Percentiles rank a stretch among this genome's conserved stretches.
These are phyloP conservation scores for Sporisorium scitamineum DNA, from an alignment of 1,284 basidiomycete species.

Conservation along the genomic window DNA sequence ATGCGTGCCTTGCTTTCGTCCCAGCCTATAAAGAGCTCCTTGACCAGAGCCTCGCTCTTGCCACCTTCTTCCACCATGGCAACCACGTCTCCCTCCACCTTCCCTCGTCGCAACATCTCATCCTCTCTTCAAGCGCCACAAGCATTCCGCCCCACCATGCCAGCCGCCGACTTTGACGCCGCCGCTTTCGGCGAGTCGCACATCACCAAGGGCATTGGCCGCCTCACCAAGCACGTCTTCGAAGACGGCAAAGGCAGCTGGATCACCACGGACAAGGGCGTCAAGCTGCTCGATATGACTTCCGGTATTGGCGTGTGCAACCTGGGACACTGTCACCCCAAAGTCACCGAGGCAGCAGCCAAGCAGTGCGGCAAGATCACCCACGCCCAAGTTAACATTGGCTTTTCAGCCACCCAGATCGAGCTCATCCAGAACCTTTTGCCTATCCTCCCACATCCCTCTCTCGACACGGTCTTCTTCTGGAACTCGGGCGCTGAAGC, in stretches of 20 bases:
- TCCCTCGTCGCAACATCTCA: slow-evolving; percentile 10
- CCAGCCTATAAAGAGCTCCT: slow-evolving; percentile 30
- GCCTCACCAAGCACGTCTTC: slow-evolving; percentile 62
- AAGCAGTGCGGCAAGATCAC: slow-evolving; percentile 65
- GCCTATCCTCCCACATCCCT: slow-evolving; percentile 80
- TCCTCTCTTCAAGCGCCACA: background rate
- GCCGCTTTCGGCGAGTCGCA: slow-evolving; percentile 60
- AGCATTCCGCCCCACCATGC: slow-evolving; percentile 37
- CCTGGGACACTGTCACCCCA: slow-evolving; percentile 67
- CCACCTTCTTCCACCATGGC: background rate
- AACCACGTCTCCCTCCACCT: background rate
- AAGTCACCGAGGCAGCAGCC: slow-evolving; percentile 62
- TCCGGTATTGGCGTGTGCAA: slow-evolving; percentile 67
- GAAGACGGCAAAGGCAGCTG: slow-evolving; percentile 58
- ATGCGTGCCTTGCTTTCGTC: slow-evolving; percentile 30
- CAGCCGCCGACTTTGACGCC: slow-evolving; percentile 39
- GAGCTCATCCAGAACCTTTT: slow-evolving; percentile 58
- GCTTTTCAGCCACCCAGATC: slow-evolving; percentile 56
- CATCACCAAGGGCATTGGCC: slow-evolving; percentile 64
- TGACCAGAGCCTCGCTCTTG: slow-evolving; percentile 11
- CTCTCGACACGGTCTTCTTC: slow-evolving; percentile 82
- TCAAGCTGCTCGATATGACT: slow-evolving; percentile 65
- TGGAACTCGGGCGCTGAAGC: slow-evolving; percentile 96
- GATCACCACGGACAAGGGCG: slow-evolving; percentile 59
- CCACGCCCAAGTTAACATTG: slow-evolving; percentile 68